Base-by-base conservation (phyloP, 495 filamentous ascomycete species). In the Hyaloscypha variabilis region DNA sequence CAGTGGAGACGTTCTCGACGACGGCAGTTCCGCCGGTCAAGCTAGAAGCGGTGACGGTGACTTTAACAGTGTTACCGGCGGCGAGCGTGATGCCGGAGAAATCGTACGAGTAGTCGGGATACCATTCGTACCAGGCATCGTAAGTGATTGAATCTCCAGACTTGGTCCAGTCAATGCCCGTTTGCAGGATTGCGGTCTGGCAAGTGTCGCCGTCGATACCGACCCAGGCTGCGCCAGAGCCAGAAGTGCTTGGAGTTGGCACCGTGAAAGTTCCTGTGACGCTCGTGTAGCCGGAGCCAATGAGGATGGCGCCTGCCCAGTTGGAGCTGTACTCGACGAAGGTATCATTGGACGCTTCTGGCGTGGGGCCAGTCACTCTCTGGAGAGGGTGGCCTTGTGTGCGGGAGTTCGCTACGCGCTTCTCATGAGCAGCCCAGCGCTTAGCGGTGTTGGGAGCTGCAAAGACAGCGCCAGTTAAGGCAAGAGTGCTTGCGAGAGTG, bases 41-140 rank as follows among this genome's bases (percentile, higher is more conserved):
- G 58, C 80, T 81, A n/a, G 69, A 76, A 0, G 84, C 77, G 26
- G 79, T 76, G n/a, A 88, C 83, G 8, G 75, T 84, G 50, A 84
- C 79, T n/a, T 77, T 81, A 69, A 90, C 81, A 21, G 73, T 73
- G 60, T 65, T 31, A 23, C 61, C 58, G 29, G 57, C 57, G 13
- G 26, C 6, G 42, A 62, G 54, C 0, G 46, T 81, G 69, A 90
- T 80, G 24, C 74, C 76, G 60, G 88, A 73, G 70, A 90, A 90
- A 71, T 84, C 81, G 65, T 84, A 82, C 24, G 85, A 81, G 63
- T 83, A 78, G 54, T 84, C 79, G 1, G 87, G 86, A 68, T 82
- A 88, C 86, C 86, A 90, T 69, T 90, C 87, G 67, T 86, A 89
- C 87, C 88, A 90, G 24, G 86, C 82, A 57, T 85, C 82, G 64